Conservation (phyloP, 179 eudicot genomes). For the Vitellaria paradoxa region DNA sequence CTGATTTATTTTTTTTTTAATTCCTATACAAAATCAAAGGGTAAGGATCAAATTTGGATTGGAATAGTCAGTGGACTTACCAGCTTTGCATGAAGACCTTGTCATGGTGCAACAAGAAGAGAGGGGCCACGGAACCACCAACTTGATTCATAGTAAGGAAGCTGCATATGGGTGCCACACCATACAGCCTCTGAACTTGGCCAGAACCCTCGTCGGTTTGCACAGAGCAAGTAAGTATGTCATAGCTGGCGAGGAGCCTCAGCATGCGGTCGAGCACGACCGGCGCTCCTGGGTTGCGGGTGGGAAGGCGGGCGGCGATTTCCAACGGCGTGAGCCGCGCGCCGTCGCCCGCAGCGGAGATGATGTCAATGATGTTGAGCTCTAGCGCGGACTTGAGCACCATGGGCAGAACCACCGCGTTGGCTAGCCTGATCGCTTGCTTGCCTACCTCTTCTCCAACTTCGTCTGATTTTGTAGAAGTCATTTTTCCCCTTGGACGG, state of each 20-base stretch:
- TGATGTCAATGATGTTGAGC: conserved; percentile 29
- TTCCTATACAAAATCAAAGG: too few relatives aligned
- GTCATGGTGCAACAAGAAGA: conserved; percentile 32
- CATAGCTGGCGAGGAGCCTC: conserved; percentile 30
- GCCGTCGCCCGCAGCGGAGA: conserved; percentile 19
- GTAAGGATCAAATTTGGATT: neutral
- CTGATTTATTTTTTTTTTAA: too few relatives aligned
- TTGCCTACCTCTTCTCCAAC: too few relatives aligned
- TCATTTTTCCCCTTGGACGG: too few relatives aligned
- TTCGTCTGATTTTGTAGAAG: too few relatives aligned
- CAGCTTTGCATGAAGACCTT: conserved; percentile 31
- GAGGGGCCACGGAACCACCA: conserved; percentile 34
- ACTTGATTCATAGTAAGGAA: conserved; percentile 26
- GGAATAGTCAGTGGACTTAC: conserved; percentile 13
- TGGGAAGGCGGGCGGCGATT: conserved; percentile 23
- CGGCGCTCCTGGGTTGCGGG: conserved; percentile 37
- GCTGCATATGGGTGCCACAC: conserved; percentile 31
- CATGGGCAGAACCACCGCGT: conserved; percentile 29
- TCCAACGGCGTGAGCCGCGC: conserved; percentile 28
- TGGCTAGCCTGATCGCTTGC: too few relatives aligned
- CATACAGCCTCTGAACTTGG: conserved; percentile 28
- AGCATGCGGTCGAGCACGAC: conserved; percentile 38
- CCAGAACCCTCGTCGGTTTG: conserved; percentile 15
- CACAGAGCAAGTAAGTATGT: conserved; percentile 25
- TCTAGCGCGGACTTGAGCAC: conserved; percentile 34